Base-by-base conservation (phyloP, 768 basidiomycete species). In the Cystobasidium onofrii region DNA sequence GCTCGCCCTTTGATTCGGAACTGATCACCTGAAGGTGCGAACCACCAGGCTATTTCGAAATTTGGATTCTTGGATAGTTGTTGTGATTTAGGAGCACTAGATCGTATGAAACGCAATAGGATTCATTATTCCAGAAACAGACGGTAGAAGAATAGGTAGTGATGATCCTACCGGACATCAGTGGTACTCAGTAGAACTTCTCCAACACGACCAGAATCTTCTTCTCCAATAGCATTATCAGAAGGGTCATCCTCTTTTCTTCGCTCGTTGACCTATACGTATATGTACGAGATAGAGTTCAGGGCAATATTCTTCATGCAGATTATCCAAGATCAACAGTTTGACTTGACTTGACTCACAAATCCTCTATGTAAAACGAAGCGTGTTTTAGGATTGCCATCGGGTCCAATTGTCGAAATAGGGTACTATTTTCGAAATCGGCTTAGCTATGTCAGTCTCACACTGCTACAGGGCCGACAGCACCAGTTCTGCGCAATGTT, bases 1-100 rank as follows among this genome's bases (percentile, higher is more conserved):
- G 85, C 86, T 17, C 80, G 80, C 0, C 88, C 90, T 0, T 82
- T 74, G 78, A 94, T 81, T 60, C 92, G 87, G 79, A 88, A 91
- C 78, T 94, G 91, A 78, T 90, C 87, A 65, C 84, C 80, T 0
- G 86, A 84, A 25, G 85, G 84, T 34, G 85, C 83, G 65, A 88
- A 85, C 89, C 90, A 93, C 87, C 89, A 92, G 13, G 84, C 86
- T 52, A 88, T 76, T 79, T 92, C 88, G 74, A 88, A 85, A 52
- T 83, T 80, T 1, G 67, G 65, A 20, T 70, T 34, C n/a, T 74
- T 29, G 27, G 64, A 61, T 33, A 77, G 72, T 41, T 78, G 77
- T 27, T 65, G 50, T 20, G 75, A 74, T 39, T 78, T 78, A 13
- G 77, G 77, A 3, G 74, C 73, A 6, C 77, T 77, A 61, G 6